A percentile compares a stretch with the other conserved stretches of the same genome.
phyloP scores from a whole-genome alignment of 1,284 basidiomycete genomes.

The Mycocalia duriaeana region DNA sequence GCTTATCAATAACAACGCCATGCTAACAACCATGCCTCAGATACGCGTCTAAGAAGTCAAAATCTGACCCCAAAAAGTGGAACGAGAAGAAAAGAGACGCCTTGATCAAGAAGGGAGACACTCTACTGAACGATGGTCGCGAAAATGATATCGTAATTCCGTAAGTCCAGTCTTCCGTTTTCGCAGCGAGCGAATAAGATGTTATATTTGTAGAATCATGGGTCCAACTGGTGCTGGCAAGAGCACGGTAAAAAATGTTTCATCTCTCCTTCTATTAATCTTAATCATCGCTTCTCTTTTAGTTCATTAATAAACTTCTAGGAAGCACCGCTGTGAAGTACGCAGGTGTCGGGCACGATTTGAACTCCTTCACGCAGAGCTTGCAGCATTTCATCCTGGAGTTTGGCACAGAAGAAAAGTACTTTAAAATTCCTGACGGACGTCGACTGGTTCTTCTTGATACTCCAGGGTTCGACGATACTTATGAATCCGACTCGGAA shows the following conservation, averaged over 20 bases:
- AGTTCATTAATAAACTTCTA: neutral
- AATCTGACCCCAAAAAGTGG: too few species aligned
- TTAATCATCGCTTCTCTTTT: neutral
- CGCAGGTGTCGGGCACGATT: neutral
- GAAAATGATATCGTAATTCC: too few species aligned
- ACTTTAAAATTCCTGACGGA: neutral
- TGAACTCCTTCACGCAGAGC: neutral
- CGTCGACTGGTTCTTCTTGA: neutral
- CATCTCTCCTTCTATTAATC: neutral
- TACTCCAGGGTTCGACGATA: conserved; percentile 2
- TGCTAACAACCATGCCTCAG: too few species aligned
- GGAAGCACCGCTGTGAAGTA: neutral
- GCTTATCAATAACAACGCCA: too few species aligned
- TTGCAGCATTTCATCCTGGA: neutral
- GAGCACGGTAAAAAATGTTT: neutral
- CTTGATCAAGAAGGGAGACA: too few species aligned
- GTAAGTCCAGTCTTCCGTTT: too few species aligned
- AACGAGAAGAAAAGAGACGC: too few species aligned
- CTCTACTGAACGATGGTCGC: too few species aligned
- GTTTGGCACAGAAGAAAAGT: neutral
- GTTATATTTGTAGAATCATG: too few species aligned
- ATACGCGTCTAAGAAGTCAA: too few species aligned
- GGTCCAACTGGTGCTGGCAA: conserved; percentile 1
- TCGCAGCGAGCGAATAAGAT: too few species aligned
- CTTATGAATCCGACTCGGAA: neutral